Conservation (phyloP, 2,329 filamentous ascomycete genomes). For the Chaetomiaceae sp. region DNA sequence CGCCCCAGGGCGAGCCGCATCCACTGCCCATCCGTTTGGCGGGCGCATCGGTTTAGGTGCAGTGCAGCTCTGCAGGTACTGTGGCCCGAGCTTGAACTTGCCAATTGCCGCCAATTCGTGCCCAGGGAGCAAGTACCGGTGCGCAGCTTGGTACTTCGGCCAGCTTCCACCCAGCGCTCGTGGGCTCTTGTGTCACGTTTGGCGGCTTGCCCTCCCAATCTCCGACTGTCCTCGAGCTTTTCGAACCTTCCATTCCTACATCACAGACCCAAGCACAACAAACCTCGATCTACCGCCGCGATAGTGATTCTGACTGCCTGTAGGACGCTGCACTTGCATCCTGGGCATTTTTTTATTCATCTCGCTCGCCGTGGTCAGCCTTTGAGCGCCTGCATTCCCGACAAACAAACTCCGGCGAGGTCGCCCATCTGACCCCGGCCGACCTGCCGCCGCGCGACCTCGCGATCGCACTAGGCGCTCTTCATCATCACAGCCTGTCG, state of each 20-base stretch:
- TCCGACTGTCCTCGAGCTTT: slow-evolving; percentile 16
- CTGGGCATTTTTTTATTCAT: neutral
- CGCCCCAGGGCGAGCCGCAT: slow-evolving; percentile 15
- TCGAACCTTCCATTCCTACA: slow-evolving; percentile 18
- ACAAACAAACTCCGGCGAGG: slow-evolving; percentile 16
- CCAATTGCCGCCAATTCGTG: too few relatives aligned
- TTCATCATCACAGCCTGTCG: slow-evolving; percentile 14
- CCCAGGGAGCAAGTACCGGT: neutral
- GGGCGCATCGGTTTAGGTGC: slow-evolving; percentile 2
- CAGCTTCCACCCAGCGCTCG: slow-evolving; percentile 15
- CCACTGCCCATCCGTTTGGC: neutral
- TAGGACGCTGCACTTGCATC: slow-evolving; percentile 2
- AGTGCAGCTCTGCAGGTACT: slow-evolving; percentile 7
- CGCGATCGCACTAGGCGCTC: slow-evolving; percentile 18
- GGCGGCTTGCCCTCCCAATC: slow-evolving; percentile 22
- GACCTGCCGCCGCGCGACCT: slow-evolving; percentile 25
- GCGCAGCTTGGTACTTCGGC: slow-evolving; percentile 11
- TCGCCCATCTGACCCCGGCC: slow-evolving; percentile 13
- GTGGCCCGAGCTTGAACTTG: slow-evolving; percentile 7
- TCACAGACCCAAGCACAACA: slow-evolving; percentile 12
- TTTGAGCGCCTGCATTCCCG: slow-evolving; percentile 19
- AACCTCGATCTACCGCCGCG: slow-evolving; percentile 5
- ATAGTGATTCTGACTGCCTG: slow-evolving; percentile 5
- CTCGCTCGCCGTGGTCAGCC: slow-evolving; percentile 10
- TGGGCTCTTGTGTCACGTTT: slow-evolving; percentile 26